phyloP scores from a whole-genome alignment of 441 rosid genomes.

The Eruca vesicaria region DNA sequence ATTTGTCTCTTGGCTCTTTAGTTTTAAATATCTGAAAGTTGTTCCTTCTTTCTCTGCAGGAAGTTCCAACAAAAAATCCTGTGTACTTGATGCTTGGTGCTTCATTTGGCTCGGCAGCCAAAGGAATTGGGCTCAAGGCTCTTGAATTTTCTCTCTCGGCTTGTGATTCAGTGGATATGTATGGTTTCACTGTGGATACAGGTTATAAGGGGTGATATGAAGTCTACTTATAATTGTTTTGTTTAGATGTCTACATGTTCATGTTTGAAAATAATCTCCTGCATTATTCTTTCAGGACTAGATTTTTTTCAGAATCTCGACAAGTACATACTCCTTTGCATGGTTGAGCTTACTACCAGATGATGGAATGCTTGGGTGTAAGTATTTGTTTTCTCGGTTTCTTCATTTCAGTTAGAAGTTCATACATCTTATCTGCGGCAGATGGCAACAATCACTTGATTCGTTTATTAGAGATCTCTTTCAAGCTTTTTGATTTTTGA shows the following conservation, averaged over 20 bases:
- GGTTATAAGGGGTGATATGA: constrained; percentile 93
- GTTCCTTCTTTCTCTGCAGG: constrained; percentile 61
- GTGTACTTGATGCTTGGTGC: constrained; percentile 90
- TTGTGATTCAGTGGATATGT: no score
- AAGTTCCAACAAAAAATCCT: constrained; percentile 83
- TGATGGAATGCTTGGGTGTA: constrained; percentile 99
- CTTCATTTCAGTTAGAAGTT: not conserved
- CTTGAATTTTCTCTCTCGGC: no score
- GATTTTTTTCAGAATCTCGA: constrained; percentile 94
- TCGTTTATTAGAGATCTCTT: not conserved
- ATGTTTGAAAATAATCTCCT: constrained; percentile 2
- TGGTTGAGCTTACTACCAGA: constrained; percentile 95
- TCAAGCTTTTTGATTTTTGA: constrained; percentile 4
- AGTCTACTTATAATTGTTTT: not conserved
- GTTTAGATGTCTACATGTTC: not conserved
- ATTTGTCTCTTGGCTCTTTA: constrained; percentile 2
- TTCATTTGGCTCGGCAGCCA: no score
- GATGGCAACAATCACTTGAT: no score
- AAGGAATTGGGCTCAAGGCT: no score
- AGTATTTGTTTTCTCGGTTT: constrained; percentile 34
- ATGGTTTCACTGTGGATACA: constrained; percentile 96
- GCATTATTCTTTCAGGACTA: constrained; percentile 58
- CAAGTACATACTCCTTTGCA: constrained; percentile 95
- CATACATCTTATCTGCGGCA: no score
- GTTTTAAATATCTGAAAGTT: not conserved